These are phyloP conservation scores for Pichia sp. DNA, from an alignment of 1,139 yeast species.

Conservation along the genomic window DNA sequence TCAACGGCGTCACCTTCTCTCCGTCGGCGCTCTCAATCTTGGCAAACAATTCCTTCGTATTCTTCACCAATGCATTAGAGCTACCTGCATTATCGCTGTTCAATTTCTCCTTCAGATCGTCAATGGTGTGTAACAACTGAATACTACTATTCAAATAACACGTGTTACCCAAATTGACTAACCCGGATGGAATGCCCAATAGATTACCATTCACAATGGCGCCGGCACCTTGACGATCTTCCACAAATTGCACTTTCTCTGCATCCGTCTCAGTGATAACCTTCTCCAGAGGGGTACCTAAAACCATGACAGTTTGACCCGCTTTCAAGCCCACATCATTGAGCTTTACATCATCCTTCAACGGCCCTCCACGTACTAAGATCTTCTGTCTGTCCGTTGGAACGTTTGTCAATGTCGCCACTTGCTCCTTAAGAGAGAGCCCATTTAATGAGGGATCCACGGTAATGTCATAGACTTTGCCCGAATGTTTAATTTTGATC, in stretches of 20 bases:
- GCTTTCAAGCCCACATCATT: slow-evolving; percentile 49
- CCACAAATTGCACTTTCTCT: slow-evolving; percentile 57
- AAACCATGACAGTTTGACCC: slow-evolving; percentile 71
- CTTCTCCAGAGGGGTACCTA: slow-evolving; percentile 76
- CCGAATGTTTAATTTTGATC: slow-evolving; percentile 67
- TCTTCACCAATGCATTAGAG: slow-evolving; percentile 20
- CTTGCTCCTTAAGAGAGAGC: slow-evolving; percentile 60
- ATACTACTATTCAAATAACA: slow-evolving; percentile 89
- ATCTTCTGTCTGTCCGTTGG: slow-evolving; percentile 88
- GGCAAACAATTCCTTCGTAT: slow-evolving; percentile 37
- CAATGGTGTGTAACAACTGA: slow-evolving; percentile 67
- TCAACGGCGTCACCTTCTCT: slow-evolving; percentile 49
- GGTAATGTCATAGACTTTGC: slow-evolving; percentile 68
- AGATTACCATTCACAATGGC: slow-evolving; percentile 22
- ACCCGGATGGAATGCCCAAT: slow-evolving; percentile 63
- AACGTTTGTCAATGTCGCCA: slow-evolving; percentile 68
- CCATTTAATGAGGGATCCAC: slow-evolving; percentile 55
- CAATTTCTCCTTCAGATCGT: slow-evolving; percentile 39
- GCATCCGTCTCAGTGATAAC: slow-evolving; percentile 25
- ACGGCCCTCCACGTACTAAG: slow-evolving; percentile 82
- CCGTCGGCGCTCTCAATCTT: slow-evolving; percentile 38
- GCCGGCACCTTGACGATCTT: slow-evolving; percentile 48
- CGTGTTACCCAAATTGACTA: slow-evolving; percentile 86
- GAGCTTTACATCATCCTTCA: slow-evolving; percentile 58
- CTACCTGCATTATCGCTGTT: slow-evolving; percentile 21